Conservation (phyloP, 1,284 basidiomycete species). For the Singerocomus inundabilis region DNA sequence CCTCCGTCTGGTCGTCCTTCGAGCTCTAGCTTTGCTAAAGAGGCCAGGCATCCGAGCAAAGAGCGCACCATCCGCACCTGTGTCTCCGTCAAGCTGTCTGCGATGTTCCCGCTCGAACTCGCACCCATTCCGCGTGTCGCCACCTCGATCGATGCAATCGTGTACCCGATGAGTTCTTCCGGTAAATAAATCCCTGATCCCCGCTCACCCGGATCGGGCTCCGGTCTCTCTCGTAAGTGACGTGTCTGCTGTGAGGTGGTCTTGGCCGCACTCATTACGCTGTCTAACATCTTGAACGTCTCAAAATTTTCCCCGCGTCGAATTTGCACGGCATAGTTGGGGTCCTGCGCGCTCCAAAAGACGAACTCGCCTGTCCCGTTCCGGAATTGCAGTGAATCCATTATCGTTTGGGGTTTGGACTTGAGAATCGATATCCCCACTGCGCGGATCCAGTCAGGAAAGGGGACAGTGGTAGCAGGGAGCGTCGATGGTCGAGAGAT, state of each 20-base stretch:
- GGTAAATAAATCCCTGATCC: slow-evolving; percentile 84
- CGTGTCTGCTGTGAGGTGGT: slow-evolving; percentile 71
- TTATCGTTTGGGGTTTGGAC: slow-evolving; percentile 65
- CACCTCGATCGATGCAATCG: slow-evolving; percentile 80
- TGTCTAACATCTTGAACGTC: slow-evolving; percentile 74
- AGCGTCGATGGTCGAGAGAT: slow-evolving; percentile 53
- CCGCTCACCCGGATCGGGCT: slow-evolving; percentile 69
- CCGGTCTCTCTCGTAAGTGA: slow-evolving; percentile 70
- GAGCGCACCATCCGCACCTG: slow-evolving; percentile 78
- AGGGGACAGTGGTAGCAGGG: slow-evolving; percentile 55
- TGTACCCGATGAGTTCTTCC: slow-evolving; percentile 89
- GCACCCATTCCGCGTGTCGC: slow-evolving; percentile 67
- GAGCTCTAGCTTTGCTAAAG: slow-evolving; percentile 67
- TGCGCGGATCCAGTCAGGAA: slow-evolving; percentile 79
- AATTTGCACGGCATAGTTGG: slow-evolving; percentile 57
- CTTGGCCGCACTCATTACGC: slow-evolving; percentile 67
- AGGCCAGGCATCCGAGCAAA: slow-evolving; percentile 66
- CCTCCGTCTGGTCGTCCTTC: slow-evolving; percentile 67
- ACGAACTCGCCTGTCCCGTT: slow-evolving; percentile 82
- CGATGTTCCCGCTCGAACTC: slow-evolving; percentile 49
- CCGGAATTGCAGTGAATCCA: slow-evolving; percentile 69
- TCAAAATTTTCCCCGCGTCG: slow-evolving; percentile 55
- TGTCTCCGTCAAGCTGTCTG: slow-evolving; percentile 75
- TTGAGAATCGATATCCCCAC: slow-evolving; percentile 80
- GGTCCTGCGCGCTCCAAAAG: slow-evolving; percentile 80